Evolutionary conservation across 192 early-diverging fungal genomes (phyloP), one percentile per base, ranked within the genome.

Genomic region (Cetraspora pellucida): DNA sequence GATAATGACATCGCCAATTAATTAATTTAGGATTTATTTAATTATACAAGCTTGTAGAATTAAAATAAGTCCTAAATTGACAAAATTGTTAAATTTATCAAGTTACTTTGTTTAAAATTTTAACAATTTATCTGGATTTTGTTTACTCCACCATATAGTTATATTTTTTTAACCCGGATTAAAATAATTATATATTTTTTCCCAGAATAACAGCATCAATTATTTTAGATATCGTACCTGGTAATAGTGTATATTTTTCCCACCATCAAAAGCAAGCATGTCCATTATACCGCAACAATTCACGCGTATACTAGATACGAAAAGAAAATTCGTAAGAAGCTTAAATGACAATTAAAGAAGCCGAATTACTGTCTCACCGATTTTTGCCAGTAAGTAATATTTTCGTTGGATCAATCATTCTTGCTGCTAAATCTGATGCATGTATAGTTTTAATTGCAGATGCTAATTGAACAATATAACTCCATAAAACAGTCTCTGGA

Each of bases 371-470:
- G 25, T 11, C 44, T 54, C 79, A 91, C 85, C 97, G 85, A 82
- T 95, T 96, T 74, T 93, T 91, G 27, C 91, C 89, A 11, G 95
- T 94, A 9, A 98, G 77, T 21, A 96, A 74, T 37, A 98, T 93
- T 73, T 96, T 98, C 50, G 88, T 90, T 1, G 92, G 86, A 50
- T 93, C 93, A 63, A 99, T 88, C 5, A 86, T 81, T 17, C 94
- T 85, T 23, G 90, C 91, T 0, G 96, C 93, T 3, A 99, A 86
- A 10, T 93, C 93, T 1, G 91, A 86, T 1, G 87, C 75, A 79
- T 99, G 98, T 19, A 99, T 90, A 0, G 89, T 86, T 69, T 93
- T 92, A 47, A 99, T 55, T 2, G 93, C 93, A 19, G 89, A 90
- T 7, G 90, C 81, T 9, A 97, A 81, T 77, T 97, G 95, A 21